Evolutionary conservation across 257 asterid species (phyloP).

Genomic region (Oldenlandia corymbosa): DNA sequence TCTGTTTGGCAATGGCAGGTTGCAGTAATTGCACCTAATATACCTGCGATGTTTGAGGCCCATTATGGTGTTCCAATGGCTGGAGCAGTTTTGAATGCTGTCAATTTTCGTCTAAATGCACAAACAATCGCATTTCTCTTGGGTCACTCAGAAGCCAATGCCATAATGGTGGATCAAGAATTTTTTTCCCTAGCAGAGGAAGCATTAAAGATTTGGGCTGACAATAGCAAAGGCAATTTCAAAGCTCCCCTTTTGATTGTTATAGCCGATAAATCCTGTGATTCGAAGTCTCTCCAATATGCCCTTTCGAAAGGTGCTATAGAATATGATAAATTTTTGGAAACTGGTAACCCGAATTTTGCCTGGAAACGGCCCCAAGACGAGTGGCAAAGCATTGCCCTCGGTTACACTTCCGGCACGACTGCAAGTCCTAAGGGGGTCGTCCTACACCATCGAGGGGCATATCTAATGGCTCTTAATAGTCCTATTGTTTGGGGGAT

Average conservation of each 20-base stretch:
- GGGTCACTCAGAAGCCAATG: constrained; percentile 69
- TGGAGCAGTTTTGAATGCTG: constrained; percentile 87
- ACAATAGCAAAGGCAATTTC: constrained; percentile 37
- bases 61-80: constrained; percentile 97
- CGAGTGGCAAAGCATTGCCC: constrained; percentile 92
- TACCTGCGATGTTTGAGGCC: constrained; percentile 85
- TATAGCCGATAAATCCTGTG: constrained; percentile 68
- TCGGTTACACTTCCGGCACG: constrained; percentile 93
- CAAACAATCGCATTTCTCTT: constrained; percentile 72
- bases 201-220: constrained; percentile 49
- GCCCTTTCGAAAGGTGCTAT: constrained; percentile 72
- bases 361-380: constrained; percentile 82
- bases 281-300: constrained; percentile 44
- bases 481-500: constrained; percentile 68
- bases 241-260: constrained; percentile 57
- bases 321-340: constrained; percentile 76
- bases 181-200: constrained; percentile 69
- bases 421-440: constrained; percentile 98
- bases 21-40: constrained; percentile 89
- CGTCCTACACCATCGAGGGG: constrained; percentile 92
- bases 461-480: constrained; percentile 82
- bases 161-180: constrained; percentile 86
- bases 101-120: constrained; percentile 79
- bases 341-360: constrained; percentile 65
- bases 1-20: constrained; percentile 41